Evolutionary conservation across 176 grass and related monocot genomes (phyloP).

Genomic region (Otatea glauca): DNA sequence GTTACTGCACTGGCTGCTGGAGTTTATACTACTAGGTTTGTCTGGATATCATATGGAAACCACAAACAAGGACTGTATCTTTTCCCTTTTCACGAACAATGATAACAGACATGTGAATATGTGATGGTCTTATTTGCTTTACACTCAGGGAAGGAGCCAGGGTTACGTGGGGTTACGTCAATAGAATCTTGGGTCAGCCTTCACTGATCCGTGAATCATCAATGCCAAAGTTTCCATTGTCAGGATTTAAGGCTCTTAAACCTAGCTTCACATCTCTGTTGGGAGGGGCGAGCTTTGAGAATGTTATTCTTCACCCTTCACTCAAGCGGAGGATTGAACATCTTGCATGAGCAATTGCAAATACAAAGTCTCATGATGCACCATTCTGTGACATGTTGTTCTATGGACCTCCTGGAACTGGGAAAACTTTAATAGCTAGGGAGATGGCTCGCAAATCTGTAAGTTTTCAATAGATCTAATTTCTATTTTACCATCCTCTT

Average conservation of each 20-base stretch:
- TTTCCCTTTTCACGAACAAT: slow-evolving; percentile 1
- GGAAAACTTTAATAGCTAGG: slow-evolving; percentile 91
- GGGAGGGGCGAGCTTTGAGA: slow-evolving; percentile 54
- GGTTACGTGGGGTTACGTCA: slow-evolving; percentile 90
- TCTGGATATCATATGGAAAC: slow-evolving; percentile 1
- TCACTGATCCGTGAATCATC: slow-evolving; percentile 98
- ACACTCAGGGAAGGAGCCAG: slow-evolving; percentile 87
- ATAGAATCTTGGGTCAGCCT: slow-evolving; percentile 92
- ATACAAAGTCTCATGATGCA: slow-evolving; percentile 92
- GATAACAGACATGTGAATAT: slow-evolving; percentile 2
- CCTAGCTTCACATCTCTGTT: slow-evolving; percentile 42
- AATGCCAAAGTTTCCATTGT: slow-evolving; percentile 76
- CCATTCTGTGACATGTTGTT: slow-evolving; percentile 98
- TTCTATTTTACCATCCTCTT: slow-evolving; percentile 8
- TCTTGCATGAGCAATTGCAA: slow-evolving; percentile 88
- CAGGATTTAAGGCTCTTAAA: slow-evolving; percentile 53
- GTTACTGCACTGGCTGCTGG: slow-evolving; percentile 85
- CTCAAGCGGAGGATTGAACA: slow-evolving; percentile 86
- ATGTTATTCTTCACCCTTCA: slow-evolving; percentile 85
- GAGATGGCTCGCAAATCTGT: slow-evolving; percentile 98
- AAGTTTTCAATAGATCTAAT: slow-evolving; percentile 38
- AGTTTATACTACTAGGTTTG: slow-evolving; percentile 94
- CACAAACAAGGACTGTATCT: not conserved
- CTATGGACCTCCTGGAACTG: slow-evolving; percentile 98
- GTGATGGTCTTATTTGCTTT: slow-evolving; percentile 34